Evolutionary conservation across 805 yeast species (phyloP).

Genomic region (Babjeviella inositovora): DNA sequence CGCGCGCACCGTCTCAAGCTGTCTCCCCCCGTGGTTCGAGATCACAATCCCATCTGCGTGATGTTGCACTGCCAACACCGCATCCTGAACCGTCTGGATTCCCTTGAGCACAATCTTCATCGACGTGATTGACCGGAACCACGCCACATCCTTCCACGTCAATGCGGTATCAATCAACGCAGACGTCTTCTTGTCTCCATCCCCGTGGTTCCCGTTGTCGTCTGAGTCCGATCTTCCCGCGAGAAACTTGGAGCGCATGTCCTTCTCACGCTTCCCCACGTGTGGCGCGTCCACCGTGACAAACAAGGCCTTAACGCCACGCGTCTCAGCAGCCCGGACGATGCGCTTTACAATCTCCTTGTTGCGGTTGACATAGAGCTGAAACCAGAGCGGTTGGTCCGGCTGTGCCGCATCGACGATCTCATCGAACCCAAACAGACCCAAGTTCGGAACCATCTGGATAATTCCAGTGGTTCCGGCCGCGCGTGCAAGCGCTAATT

Average conservation of each 20-base stretch:
- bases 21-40: conserved; percentile 17
- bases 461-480: conserved; percentile 20
- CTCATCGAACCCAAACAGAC: conserved; percentile 22
- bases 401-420: conserved; percentile 15
- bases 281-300: conserved; percentile 41
- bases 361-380: conserved; percentile 26
- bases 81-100: conserved; percentile 15
- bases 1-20: conserved; percentile 12
- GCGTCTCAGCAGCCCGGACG: conserved; percentile 24
- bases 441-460: conserved; percentile 29
- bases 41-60: conserved; percentile 14
- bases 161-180: conserved; percentile 12
- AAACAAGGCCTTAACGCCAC: conserved; percentile 26
- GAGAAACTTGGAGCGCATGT: conserved; percentile 20
- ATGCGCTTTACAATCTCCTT: conserved; percentile 21
- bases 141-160: conserved; percentile 6
- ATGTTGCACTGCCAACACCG: conserved; percentile 11
- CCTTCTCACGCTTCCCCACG: conserved; percentile 36
- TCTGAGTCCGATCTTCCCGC: no score
- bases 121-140: conserved; percentile 6
- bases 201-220: conserved; percentile 17
- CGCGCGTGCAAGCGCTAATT: conserved; percentile 19
- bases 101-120: conserved; percentile 11
- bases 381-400: conserved; percentile 27
- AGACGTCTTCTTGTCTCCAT: conserved; percentile 20